These are phyloP conservation scores for Ceratocystis huliohia DNA, from an alignment of 2,329 filamentous ascomycete species.

Conservation along the genomic window DNA sequence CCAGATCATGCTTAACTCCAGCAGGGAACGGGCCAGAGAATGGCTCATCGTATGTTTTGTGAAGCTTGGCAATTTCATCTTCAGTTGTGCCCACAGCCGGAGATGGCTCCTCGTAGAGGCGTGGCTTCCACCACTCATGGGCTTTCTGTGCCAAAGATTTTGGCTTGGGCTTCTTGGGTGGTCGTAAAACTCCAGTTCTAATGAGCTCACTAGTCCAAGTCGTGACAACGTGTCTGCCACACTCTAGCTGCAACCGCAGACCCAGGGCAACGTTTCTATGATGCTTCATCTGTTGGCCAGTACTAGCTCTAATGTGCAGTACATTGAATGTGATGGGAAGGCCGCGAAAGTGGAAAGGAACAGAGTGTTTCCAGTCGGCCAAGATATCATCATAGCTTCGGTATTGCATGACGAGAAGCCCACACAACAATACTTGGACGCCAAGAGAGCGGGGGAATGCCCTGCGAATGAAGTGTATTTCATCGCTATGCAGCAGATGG, in stretches of 20 bases:
- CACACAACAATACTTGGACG: conserved; percentile 11
- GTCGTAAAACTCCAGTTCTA: conserved; percentile 8
- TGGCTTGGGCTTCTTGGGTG: conserved; percentile 2
- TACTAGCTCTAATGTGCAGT: conserved; percentile 9
- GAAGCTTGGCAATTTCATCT: neutral
- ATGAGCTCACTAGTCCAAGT: conserved; percentile 15
- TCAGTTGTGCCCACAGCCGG: neutral
- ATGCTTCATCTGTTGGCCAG: conserved; percentile 1
- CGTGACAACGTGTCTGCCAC: conserved; percentile 11
- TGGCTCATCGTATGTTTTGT: conserved; percentile 7
- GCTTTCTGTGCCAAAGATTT: conserved; percentile 1
- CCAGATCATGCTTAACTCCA: conserved; percentile 8
- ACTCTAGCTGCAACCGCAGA: conserved; percentile 4
- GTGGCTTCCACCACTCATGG: conserved; percentile 8
- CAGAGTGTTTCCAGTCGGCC: conserved; percentile 11
- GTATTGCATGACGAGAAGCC: conserved; percentile 12
- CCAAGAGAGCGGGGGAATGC: conserved; percentile 11
- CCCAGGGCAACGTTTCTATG: conserved; percentile 7
- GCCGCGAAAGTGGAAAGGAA: conserved; percentile 12
- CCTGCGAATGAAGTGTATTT: neutral
- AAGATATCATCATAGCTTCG: conserved; percentile 8
- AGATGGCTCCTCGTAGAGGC: neutral
- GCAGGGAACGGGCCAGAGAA: conserved; percentile 10
- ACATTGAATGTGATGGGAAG: conserved; percentile 13
- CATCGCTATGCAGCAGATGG: conserved; percentile 7